Evolutionary conservation across 176 grass and related monocot species (phyloP).

Genomic region (Eragrostis nindensis): DNA sequence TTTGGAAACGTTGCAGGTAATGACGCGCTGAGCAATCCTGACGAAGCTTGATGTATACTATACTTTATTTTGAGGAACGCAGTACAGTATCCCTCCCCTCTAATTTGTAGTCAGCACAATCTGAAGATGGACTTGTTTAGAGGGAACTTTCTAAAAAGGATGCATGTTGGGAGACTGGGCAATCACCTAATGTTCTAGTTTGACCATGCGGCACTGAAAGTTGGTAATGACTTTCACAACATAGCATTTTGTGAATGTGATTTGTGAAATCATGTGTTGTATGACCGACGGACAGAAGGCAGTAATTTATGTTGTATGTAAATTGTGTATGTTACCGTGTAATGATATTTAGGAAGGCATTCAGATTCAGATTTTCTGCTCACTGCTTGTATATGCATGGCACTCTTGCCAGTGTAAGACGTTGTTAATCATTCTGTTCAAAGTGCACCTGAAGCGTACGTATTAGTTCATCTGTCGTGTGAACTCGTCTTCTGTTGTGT

Average conservation of each 20-base stretch:
- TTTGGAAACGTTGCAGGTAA: slow-evolving; percentile 60
- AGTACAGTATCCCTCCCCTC: too few relatives aligned
- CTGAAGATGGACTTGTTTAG: background rate
- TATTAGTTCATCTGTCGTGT: too few relatives aligned
- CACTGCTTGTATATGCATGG: background rate
- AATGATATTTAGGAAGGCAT: slow-evolving; percentile 34
- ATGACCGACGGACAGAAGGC: slow-evolving; percentile 20
- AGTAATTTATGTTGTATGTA: slow-evolving; percentile 31
- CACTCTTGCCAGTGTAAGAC: too few relatives aligned
- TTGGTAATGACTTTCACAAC: slow-evolving; percentile 34
- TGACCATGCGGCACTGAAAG: slow-evolving; percentile 22
- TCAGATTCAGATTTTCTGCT: background rate
- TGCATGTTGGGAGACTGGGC: background rate
- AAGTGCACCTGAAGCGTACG: too few relatives aligned
- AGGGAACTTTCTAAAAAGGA: slow-evolving; percentile 20
- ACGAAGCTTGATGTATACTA: slow-evolving; percentile 47
- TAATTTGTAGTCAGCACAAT: slow-evolving; percentile 37
- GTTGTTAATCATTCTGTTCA: background rate
- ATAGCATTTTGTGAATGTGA: slow-evolving; percentile 42
- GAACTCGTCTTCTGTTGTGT: too few relatives aligned
- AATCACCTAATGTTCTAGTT: slow-evolving; percentile 18
- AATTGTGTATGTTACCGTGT: slow-evolving; percentile 26
- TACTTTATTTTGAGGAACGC: slow-evolving; percentile 26
- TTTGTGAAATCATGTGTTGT: slow-evolving; percentile 40
- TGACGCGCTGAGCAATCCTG: slow-evolving; percentile 21